Evolutionary conservation across 441 rosid species (phyloP).

Genomic region (Kokia cookei): DNA sequence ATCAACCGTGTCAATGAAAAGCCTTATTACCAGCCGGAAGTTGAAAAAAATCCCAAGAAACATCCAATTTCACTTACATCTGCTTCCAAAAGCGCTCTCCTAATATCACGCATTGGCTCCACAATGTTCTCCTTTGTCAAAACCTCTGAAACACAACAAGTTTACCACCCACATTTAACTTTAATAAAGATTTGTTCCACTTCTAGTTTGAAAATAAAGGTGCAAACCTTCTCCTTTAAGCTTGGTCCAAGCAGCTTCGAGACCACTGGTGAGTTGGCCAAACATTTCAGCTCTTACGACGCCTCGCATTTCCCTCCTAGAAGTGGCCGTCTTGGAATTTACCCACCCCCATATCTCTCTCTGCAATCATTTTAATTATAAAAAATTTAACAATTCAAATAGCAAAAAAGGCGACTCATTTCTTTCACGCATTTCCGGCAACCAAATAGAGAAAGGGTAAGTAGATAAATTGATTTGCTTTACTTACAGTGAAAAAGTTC

Average conservation of each 20-base stretch:
- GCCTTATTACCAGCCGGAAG: background rate
- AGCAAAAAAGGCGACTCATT: background rate
- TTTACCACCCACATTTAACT: background rate
- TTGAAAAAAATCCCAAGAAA: background rate
- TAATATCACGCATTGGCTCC: conserved; percentile 95
- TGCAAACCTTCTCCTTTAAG: conserved; percentile 90
- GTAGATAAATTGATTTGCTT: background rate
- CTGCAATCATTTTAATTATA: conserved; percentile 18
- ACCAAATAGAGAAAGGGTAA: background rate
- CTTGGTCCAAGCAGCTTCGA: conserved; percentile 96
- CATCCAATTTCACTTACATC: conserved; percentile 55
- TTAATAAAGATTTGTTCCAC: background rate
- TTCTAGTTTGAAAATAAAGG: background rate
- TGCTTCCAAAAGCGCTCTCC: conserved; percentile 97
- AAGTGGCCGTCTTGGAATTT: conserved; percentile 37
- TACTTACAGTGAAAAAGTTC: conserved; percentile 53
- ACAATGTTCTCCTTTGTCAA: conserved; percentile 89
- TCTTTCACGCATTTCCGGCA: background rate
- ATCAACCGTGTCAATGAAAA: conserved; percentile 5
- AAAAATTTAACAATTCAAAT: background rate
- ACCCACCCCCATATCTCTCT: conserved; percentile 67
- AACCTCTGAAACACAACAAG: conserved; percentile 53
- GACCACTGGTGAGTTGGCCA: conserved; percentile 86
- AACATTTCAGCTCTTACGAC: conserved; percentile 90
- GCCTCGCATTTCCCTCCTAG: conserved; percentile 31